Base-by-base conservation (phyloP, 2,329 filamentous ascomycete genomes). In the Fusarium redolens region DNA sequence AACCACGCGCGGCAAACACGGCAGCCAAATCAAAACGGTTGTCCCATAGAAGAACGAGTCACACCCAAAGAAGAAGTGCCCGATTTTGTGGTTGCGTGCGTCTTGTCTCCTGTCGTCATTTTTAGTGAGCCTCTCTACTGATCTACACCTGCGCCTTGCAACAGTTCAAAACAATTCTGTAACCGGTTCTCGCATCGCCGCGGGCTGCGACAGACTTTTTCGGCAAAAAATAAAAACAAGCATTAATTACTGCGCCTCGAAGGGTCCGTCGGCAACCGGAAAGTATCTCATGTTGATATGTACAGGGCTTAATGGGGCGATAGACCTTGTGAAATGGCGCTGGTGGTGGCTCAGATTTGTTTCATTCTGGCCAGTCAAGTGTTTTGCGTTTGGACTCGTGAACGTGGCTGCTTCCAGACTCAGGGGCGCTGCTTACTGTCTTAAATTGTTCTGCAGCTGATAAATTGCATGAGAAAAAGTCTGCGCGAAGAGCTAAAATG, bases 341-440 rank as follows among this genome's bases (percentile, higher is more conserved):
- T 62, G 52, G 28, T 3, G 28, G 41, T 62, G 60, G 60, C 60
- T 47, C 51, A 59, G 33, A 37, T 25, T 58, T 22, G 63, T 47
- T 52, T 68, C 30, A 52, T 68, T 68, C 47, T 55, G 28, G 31
- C 65, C 55, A 68, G 30, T 68, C 41, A 68, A 38, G 47, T 50
- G 44, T 68, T 68, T 68, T 68, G 65, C 55, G 65, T 30, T 61
- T 41, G 50, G n/a, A 38, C 56, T 30, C 31, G 28, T 25, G n/a
- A 52, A 20, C 31, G 58, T 57, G 57, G 35, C 47, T 54, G 45
- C 47, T 55, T 58, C 43, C n/a, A 58, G n/a, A 28, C 28, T 62
- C 61, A 67, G 61, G 45, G 62, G 45, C 28, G 22, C 18, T 52
- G 56, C 40, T 52, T 58, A 48, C 25, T 38, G 41, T 22, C 40